phyloP scores from a whole-genome alignment of 1,284 basidiomycete genomes.

The Lentinula novae-zelandiae region DNA sequence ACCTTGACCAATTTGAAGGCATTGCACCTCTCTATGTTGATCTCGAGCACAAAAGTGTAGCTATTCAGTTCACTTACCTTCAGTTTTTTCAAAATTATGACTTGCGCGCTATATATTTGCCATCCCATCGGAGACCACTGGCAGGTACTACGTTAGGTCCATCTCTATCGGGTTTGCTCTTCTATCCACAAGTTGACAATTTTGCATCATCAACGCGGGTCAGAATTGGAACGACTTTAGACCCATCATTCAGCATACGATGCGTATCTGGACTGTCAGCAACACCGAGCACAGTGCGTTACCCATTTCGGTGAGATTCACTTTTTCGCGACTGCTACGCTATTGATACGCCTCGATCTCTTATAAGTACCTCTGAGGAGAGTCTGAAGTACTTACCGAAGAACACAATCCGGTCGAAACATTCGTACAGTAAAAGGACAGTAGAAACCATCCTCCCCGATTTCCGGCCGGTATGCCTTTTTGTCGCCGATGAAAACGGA shows the following conservation, averaged over 20 bases:
- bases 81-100: background rate
- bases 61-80: background rate
- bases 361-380: background rate
- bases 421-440: background rate
- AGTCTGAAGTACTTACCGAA: background rate
- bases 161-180: conserved; percentile 3
- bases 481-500: conserved; percentile 37
- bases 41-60: background rate
- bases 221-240: background rate
- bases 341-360: background rate
- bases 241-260: background rate
- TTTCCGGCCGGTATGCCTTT: conserved; percentile 29
- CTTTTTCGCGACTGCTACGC: background rate
- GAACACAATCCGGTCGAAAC: background rate
- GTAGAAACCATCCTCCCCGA: background rate
- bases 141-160: background rate
- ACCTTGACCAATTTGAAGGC: background rate
- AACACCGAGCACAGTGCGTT: background rate
- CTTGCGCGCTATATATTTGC: background rate
- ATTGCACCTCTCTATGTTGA: background rate
- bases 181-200: background rate
- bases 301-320: background rate
- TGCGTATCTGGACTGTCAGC: background rate
- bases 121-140: background rate
- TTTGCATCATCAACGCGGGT: conserved; percentile 1